phyloP scores from a whole-genome alignment of 306 rosid species.

The Alnus glutinosa region DNA sequence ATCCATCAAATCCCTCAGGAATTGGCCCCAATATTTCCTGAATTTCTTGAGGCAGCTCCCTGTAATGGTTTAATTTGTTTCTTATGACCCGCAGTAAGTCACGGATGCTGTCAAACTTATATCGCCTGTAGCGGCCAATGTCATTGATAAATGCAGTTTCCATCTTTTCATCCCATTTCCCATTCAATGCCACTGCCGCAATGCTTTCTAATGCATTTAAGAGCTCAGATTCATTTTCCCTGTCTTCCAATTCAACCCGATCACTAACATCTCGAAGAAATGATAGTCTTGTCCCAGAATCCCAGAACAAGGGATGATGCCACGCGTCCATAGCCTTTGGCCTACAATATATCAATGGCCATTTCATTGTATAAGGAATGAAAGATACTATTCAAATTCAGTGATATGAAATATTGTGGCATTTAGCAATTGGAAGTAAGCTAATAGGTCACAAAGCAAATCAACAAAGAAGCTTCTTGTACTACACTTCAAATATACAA shows the following conservation, averaged over 20 bases:
- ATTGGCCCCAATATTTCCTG: slow-evolving; percentile 52
- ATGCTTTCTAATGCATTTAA: slow-evolving; percentile 35
- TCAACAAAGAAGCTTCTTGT: neutral
- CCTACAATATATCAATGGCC: slow-evolving; percentile 25
- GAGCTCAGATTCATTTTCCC: slow-evolving; percentile 34
- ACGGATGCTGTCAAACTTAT: slow-evolving; percentile 38
- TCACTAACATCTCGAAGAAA: slow-evolving; percentile 49
- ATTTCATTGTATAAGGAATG: neutral
- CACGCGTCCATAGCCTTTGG: slow-evolving; percentile 35
- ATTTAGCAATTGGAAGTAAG: neutral
- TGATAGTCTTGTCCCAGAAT: slow-evolving; percentile 34
- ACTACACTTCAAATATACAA: neutral
- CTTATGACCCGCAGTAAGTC: slow-evolving; percentile 45
- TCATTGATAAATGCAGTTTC: slow-evolving; percentile 36
- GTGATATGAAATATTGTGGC: neutral
- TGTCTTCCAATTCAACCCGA: slow-evolving; percentile 46
- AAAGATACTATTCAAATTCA: slow-evolving; percentile 4
- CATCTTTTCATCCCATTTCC: slow-evolving; percentile 48
- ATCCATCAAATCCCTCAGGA: slow-evolving; percentile 62
- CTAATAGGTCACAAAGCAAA: neutral
- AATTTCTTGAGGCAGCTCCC: slow-evolving; percentile 41
- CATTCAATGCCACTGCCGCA: slow-evolving; percentile 34
- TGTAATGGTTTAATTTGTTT: slow-evolving; percentile 44
- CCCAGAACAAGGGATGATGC: slow-evolving; percentile 50
- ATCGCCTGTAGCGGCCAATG: slow-evolving; percentile 46